Evolutionary conservation across 164 flowering plant genomes (phyloP), one percentile per base, ranked within the genome.

Genomic region (Macadamia integrifolia): DNA sequence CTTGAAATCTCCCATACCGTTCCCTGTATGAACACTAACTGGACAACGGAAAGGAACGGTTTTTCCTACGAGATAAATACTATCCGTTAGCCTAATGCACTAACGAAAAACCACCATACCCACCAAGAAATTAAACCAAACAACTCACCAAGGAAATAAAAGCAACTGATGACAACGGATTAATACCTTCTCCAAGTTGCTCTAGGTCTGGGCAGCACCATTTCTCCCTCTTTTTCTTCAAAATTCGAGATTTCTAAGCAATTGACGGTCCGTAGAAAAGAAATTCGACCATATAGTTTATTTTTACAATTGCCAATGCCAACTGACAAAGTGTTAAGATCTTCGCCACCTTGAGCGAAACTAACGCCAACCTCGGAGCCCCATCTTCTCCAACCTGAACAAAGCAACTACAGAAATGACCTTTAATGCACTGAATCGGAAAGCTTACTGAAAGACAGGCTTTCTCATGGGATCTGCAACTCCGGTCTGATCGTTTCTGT

Each of bases 351-450:
- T 31, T 60, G 29, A 57, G 9, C 40, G 29, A 23, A 35, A 5
- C 6, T 3, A 15, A 8, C 61, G n/a, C 61, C 43, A 44, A 23
- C 23, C 23, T 23, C 23, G 23, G 23, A 23, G 23, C 23, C 23
- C 23, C 23, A 23, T 23, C 23, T 23, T 23, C 23, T 23, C 23
- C 23, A 23, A 23, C 23, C 23, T 23, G 23, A 23, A 23, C 9
- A 44, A 17, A 56, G 23, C 58, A 40, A 13, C 66, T 17, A 18
- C 31, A 62, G 50, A 1, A 31, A 53, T 55, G 40, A 14, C 62
- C 29, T 44, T 78, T 18, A 78, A 74, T 75, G 82, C 84, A 68
- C 83, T 73, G 78, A 79, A 84, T 49, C 61, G 79, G 67, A 77
- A 82, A 82, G 72, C 68, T 70, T 66, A 14, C 61, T 10, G 48